Evolutionary conservation across 169 alveolate species (phyloP), one percentile per base, ranked within the genome.

Genomic region (Cryptosporidium andersoni): DNA sequence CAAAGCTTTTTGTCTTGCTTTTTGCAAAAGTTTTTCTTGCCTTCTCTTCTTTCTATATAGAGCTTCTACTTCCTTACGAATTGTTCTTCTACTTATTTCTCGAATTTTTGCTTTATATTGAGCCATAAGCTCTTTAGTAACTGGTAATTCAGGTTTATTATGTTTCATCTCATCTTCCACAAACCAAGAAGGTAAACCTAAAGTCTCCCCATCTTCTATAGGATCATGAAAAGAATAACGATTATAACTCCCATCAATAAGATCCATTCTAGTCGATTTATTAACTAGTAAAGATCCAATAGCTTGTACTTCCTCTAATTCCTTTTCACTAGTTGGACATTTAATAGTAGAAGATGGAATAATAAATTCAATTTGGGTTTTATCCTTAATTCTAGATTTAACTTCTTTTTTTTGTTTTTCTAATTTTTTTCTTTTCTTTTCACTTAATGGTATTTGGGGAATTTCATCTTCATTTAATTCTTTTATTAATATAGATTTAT

Each of bases 101-200:
- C 95, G 92, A 42, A 98, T 90, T 89, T 95, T 95, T 85, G 94
- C 95, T 81, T 93, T 94, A 90, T 97, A 98, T 48, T 95, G 96
- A 66, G 88, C 85, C 92, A 97, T 91, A 89, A 96, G 93, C 60
- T 97, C 98, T 91, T 96, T 96, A 55, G 99, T 96, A 36, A 98
- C 91, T 2, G 99, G 99, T 42, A 95, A 91, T 88, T 95, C 95
- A 2, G 97, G 97, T 80, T 89, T 93, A 88, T 94, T 94, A 91
- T 95, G 96, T 81, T 88, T 91, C 82, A 94, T 91, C 91, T 98
- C 99, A 64, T 98, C 99, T 60, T 97, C 99, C 12, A 88, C 88
- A 88, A 98, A 98, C 99, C 99, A 98, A 25, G 92, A 88, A 51
- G 99, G 99, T 11, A 98, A 91, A 39, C 94, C 93, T 90, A 89